Conservation (phyloP, 2,329 filamentous ascomycete species). For the Phialocephala subalpina region DNA sequence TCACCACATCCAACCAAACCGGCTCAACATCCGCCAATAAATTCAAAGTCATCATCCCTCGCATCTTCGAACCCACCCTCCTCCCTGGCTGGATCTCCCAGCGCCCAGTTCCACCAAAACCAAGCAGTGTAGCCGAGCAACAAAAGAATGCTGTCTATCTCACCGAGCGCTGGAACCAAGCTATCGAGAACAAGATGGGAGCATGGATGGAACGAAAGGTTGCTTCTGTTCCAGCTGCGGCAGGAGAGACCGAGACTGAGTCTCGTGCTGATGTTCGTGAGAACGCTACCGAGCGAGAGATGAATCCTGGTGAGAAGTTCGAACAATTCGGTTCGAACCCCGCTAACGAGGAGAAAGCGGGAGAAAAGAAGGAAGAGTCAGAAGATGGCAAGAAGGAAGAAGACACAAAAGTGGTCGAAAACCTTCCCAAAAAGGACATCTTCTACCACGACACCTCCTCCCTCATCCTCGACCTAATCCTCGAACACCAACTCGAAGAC, state of each 20-base stretch:
- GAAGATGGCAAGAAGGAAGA: neutral
- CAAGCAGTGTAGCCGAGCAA: slow-evolving; percentile 59
- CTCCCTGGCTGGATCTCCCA: slow-evolving; percentile 59
- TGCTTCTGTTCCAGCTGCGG: neutral
- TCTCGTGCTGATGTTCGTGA: slow-evolving; percentile 4
- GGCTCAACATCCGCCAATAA: slow-evolving; percentile 4
- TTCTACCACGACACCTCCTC: slow-evolving; percentile 51
- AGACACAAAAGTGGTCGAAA: slow-evolving; percentile 8
- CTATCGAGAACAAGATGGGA: slow-evolving; percentile 50
- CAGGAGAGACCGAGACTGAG: slow-evolving; percentile 7
- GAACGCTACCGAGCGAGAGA: neutral
- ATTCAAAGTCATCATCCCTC: slow-evolving; percentile 61
- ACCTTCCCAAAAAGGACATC: slow-evolving; percentile 42
- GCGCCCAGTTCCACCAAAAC: slow-evolving; percentile 52
- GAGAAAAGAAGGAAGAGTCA: neutral
- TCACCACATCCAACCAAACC: neutral
- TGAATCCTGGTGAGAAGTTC: neutral
- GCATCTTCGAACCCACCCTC: slow-evolving; percentile 61
- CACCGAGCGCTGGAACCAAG: slow-evolving; percentile 58
- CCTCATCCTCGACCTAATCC: slow-evolving; percentile 53
- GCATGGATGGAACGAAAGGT: slow-evolving; percentile 50
- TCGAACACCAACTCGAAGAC: slow-evolving; percentile 56
- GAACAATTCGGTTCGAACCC: neutral
- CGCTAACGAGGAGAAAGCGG: neutral
- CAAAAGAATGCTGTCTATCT: slow-evolving; percentile 61